phyloP scores from a whole-genome alignment of 2,329 filamentous ascomycete genomes.

The Claviceps quebecensis region DNA sequence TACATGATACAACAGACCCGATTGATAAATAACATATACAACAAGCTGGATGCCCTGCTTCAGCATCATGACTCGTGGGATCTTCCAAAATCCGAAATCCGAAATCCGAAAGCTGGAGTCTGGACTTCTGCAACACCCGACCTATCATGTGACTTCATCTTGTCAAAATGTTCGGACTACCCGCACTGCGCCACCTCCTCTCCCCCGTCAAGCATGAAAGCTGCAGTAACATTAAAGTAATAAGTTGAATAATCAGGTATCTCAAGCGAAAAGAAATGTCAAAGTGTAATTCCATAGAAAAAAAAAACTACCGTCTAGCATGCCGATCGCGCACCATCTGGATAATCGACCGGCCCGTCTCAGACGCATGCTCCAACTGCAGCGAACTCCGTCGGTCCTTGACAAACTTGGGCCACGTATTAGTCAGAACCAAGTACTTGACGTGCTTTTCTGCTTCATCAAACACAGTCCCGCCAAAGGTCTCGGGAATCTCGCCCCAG shows the following conservation, averaged over 20 bases:
- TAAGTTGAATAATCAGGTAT: background rate
- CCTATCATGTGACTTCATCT: no score
- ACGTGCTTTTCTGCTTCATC: conserved; percentile 45
- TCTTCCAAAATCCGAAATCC: no score
- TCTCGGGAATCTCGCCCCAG: conserved; percentile 29
- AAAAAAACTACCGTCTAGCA: background rate
- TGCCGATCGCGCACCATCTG: conserved; percentile 2
- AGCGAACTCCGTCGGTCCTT: conserved; percentile 18
- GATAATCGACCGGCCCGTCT: conserved; percentile 5
- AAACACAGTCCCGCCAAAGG: conserved; percentile 39
- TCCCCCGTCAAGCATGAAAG: background rate
- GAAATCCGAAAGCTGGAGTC: no score
- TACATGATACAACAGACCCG: no score
- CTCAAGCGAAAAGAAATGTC: background rate
- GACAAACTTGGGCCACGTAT: conserved; percentile 51
- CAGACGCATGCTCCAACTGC: conserved; percentile 8
- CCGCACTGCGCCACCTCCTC: no score
- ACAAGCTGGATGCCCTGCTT: no score
- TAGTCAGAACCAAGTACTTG: conserved; percentile 53
- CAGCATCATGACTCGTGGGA: no score
- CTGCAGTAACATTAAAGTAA: background rate
- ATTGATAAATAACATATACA: no score
- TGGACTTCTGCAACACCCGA: no score
- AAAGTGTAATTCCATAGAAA: background rate
- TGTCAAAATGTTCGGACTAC: no score